These are phyloP conservation scores for Pleurostoma richardsiae DNA, from an alignment of 2,329 filamentous ascomycete species.

Conservation along the genomic window DNA sequence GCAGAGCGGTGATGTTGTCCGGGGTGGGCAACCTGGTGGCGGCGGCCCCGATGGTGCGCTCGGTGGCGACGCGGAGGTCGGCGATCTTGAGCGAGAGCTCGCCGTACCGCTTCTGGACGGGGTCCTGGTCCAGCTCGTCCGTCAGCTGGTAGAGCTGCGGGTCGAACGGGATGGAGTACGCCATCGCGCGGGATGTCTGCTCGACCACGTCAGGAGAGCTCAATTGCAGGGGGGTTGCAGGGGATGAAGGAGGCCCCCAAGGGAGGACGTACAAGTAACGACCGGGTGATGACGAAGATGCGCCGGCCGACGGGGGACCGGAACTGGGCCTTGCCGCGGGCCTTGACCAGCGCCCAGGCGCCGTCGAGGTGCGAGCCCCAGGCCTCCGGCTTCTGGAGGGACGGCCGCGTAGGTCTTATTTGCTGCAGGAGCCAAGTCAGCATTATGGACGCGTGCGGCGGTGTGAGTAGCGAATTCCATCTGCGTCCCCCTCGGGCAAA, in stretches of 20 bases:
- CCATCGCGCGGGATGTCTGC: background rate
- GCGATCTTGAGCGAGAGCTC: slow-evolving; percentile 8
- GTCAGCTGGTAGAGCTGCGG: slow-evolving; percentile 6
- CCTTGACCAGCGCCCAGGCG: slow-evolving; percentile 7
- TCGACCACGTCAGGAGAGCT: background rate
- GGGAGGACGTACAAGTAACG: slow-evolving; percentile 5
- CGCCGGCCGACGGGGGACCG: slow-evolving; percentile 9
- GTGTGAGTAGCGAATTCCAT: background rate
- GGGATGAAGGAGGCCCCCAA: no score
- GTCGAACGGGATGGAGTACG: slow-evolving; percentile 8
- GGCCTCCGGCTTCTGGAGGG: slow-evolving; percentile 6
- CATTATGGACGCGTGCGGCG: background rate
- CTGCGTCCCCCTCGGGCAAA: no score
- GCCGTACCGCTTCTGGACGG: slow-evolving; percentile 5
- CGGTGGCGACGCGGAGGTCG: slow-evolving; percentile 7
- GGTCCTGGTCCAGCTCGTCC: slow-evolving; percentile 4
- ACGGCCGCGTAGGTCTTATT: slow-evolving; percentile 7
- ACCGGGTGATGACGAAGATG: slow-evolving; percentile 7
- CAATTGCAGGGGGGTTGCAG: background rate
- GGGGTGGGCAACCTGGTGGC: background rate
- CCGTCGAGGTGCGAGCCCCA: slow-evolving; percentile 9
- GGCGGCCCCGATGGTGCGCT: slow-evolving; percentile 5
- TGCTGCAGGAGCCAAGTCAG: slow-evolving; percentile 2
- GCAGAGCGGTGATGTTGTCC: slow-evolving; percentile 1
- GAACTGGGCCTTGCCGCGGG: slow-evolving; percentile 8